These are phyloP conservation scores for Andrographis paniculata DNA, from an alignment of 305 asterid genomes.

Conservation along the genomic window DNA sequence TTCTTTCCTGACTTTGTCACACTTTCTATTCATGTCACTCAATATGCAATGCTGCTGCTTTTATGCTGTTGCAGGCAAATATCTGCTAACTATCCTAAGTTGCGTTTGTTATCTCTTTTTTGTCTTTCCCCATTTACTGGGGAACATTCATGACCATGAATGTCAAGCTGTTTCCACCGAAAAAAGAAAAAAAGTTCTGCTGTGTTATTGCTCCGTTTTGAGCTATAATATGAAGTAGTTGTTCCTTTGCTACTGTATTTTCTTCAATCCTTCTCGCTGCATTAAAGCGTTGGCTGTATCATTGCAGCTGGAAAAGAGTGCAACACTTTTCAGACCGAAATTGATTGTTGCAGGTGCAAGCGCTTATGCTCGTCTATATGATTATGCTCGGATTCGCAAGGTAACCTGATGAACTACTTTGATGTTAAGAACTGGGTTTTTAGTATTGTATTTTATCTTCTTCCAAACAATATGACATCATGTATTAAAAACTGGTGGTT, in stretches of 20 bases:
- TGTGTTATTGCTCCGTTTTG: neutral
- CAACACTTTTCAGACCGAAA: conserved; percentile 83
- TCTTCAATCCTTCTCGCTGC: conserved; percentile 9
- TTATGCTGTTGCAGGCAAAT: no score
- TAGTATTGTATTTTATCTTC: neutral
- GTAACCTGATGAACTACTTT: conserved; percentile 22
- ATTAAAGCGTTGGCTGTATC: conserved; percentile 19
- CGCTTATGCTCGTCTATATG: conserved; percentile 90
- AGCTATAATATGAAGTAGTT: neutral
- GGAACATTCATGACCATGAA: neutral
- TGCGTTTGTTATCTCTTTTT: no score
- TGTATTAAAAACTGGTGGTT: neutral
- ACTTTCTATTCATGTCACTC: neutral
- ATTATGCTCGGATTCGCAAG: conserved; percentile 84
- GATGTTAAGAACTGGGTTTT: neutral
- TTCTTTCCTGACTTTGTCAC: neutral
- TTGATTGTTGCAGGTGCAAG: conserved; percentile 95
- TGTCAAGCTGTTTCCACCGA: no score
- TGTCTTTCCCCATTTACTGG: no score
- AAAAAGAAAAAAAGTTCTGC: no score
- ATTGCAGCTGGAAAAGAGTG: conserved; percentile 84
- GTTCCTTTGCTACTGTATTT: conserved; percentile 1
- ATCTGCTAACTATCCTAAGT: no score
- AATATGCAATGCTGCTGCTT: neutral
- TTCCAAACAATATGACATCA: neutral